Evolutionary conservation across 179 eudicot genomes (phyloP), one percentile per base, ranked within the genome.

Genomic region (Patellifolia procumbens): DNA sequence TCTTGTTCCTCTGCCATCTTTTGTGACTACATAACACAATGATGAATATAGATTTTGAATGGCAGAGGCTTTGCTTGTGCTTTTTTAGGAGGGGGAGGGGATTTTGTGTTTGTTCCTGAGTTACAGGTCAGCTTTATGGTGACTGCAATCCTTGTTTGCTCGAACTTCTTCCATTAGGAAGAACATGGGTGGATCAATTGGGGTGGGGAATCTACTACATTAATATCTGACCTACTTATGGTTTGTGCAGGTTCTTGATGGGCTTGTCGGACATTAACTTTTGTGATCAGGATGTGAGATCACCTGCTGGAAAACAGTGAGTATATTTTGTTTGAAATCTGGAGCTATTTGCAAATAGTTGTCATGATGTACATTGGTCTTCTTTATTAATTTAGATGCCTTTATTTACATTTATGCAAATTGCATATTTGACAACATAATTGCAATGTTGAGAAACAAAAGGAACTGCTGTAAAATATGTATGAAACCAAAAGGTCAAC

Each of bases 221-320:
- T 34, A 37, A 53, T 75, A 24, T 75, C 70, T 75, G 31, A 75
- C 70, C 16, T 48, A 7, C 39, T 32, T 66, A 49, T 65, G 62
- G 31, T 9, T 2, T 56, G 7, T 66, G 81, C 81, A 89, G 92
- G 79, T 89, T 83, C 86, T 77, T 89, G 82, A 81, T 86, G 83
- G 86, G 90, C 48, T 81, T 77, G 45, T 28, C 72, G 24, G 53
- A 76, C 59, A 58, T 79, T n/a, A 71, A 37, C 49, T 67, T 31
- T 32, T 74, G 70, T 42, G 63, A 60, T 42, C 76, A 75, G 72
- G 45, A 65, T 11, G n/a, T n/a, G n/a, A n/a, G n/a, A n/a, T n/a
- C n/a, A n/a, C 60, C 2, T 28, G 68, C 48, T 64, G 42, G 70
- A 28, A 45, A 52, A 63, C 16, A 68, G 82, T 53, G 61, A 70